These are phyloP conservation scores for Penicillium paradoxum DNA, from an alignment of 495 filamentous ascomycete genomes.

Conservation along the genomic window DNA sequence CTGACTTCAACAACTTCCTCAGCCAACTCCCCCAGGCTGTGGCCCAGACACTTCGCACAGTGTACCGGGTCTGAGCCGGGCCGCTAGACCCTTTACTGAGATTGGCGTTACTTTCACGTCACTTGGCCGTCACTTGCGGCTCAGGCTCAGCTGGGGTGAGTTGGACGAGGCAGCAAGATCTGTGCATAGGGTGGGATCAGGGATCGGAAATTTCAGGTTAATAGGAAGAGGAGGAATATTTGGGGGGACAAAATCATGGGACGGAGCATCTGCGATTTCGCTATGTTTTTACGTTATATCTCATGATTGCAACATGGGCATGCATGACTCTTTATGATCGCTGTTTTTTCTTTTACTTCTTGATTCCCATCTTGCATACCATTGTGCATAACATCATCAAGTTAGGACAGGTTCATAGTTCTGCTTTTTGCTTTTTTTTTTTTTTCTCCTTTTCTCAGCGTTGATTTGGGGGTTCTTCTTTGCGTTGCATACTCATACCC, in stretches of 20 bases:
- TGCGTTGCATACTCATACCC: slow-evolving; percentile 8
- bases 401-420: not conserved
- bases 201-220: not conserved
- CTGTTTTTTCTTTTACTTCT: slow-evolving; percentile 2
- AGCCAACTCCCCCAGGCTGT: slow-evolving; percentile 59
- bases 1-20: slow-evolving; percentile 77
- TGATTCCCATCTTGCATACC: slow-evolving; percentile 5
- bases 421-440: slow-evolving; percentile 10
- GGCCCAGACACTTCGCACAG: slow-evolving; percentile 49
- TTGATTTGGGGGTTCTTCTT: slow-evolving; percentile 4
- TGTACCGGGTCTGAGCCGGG: slow-evolving; percentile 37
- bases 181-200: not conserved
- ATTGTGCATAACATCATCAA: slow-evolving; percentile 7
- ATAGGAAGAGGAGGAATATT: slow-evolving; percentile 5
- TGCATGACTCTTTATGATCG: slow-evolving; percentile 4
- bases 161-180: not conserved
- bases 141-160: not conserved
- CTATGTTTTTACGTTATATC: slow-evolving; percentile 5
- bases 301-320: slow-evolving; percentile 4
- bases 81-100: not conserved
- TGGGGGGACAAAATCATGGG: slow-evolving; percentile 1
- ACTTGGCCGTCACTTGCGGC: not conserved
- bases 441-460: slow-evolving; percentile 11
- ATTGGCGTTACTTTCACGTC: not conserved
- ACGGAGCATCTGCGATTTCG: slow-evolving; percentile 8